A percentile compares a stretch with the other conserved stretches of the same genome.
phyloP scores from a whole-genome alignment of 768 basidiomycete genomes.

The Phaeotremella skinneri region DNA sequence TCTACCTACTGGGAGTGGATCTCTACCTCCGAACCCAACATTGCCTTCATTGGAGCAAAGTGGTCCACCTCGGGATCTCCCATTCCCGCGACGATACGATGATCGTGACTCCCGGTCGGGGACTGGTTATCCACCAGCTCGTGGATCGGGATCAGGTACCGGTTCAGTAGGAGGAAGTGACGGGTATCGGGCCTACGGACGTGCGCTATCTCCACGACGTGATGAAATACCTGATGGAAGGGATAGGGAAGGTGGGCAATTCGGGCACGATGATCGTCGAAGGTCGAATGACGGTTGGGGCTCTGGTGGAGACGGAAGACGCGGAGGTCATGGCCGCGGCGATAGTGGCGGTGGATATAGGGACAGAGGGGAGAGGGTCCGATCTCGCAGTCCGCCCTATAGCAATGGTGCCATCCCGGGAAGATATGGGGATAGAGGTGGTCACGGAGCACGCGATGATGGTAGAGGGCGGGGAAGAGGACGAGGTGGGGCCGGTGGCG shows the following conservation, averaged over 20 bases:
- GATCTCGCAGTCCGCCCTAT: not conserved
- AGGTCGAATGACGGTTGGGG: not conserved
- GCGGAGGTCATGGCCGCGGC: constrained; percentile 4
- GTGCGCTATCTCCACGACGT: too few species aligned
- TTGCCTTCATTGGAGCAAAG: not conserved
- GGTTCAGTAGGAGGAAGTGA: constrained; percentile 14
- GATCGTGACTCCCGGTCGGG: too few species aligned
- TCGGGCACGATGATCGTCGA: not conserved
- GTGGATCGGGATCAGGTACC: constrained; percentile 11
- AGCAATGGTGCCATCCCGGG: not conserved
- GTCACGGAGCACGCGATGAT: not conserved
- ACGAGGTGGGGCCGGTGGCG: too few species aligned
- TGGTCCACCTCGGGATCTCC: not conserved
- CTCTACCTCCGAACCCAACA: not conserved
- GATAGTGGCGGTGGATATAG: not conserved
- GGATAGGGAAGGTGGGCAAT: constrained; percentile 1
- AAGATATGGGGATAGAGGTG: not conserved
- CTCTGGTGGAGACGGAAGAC: constrained; percentile 6
- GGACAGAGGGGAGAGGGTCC: not conserved
- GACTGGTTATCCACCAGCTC: too few species aligned
- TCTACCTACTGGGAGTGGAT: too few species aligned
- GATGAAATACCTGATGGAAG: constrained; percentile 1
- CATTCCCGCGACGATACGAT: constrained; percentile 4
- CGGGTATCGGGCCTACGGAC: too few species aligned
- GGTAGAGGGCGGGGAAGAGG: constrained; percentile 14